Evolutionary conservation across 495 filamentous ascomycete species (phyloP), one percentile per base, ranked within the genome.

Genomic region (Patellaria atrata): DNA sequence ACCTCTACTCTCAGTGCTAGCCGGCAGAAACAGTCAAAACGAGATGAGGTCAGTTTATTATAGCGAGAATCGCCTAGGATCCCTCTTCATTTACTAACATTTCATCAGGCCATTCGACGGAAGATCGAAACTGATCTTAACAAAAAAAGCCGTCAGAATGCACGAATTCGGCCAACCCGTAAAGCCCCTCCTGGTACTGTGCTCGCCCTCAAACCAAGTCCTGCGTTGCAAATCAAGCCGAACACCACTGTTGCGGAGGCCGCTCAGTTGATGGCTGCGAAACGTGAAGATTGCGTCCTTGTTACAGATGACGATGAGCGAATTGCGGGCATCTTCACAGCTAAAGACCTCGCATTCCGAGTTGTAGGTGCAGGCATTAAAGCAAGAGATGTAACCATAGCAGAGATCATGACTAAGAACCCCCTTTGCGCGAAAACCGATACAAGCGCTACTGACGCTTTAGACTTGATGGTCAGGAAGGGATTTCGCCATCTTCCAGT

Each of bases 341-440:
- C 89, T 22, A 99, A 99, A 66, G 89, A 99, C 64, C 68, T 99
- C 45, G 89, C 89, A 1, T 99, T 94, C 62, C 75, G 89, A 36
- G 89, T 99, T 8, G 84, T 99, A 9, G 89, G 86, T 32, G 72
- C 77, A 22, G 91, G 91, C n/a, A 63, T 91, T 45, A 91, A 93
- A 62, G 80, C 89, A 7, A 75, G 71, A 51, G 78, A 76, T 52
- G 74, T 96, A 43, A 92, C 81, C 5, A 94, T 99, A 48, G 79
- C 81, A 34, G 84, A 94, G 43, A 99, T 99, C 56, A 99, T 99
- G 89, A 99, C 89, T 46, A 94, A 94, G 66, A 99, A 99, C 56
- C 89, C 89, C 1, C 68, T 99, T 21, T 99, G 89, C 51, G 89
- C 89, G 5, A 72, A 87, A 52, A 99, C 89, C 22, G 89, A 99